Base-by-base conservation (phyloP, 352 stramenopile species). In the Phytopythium chamaehyphon region DNA sequence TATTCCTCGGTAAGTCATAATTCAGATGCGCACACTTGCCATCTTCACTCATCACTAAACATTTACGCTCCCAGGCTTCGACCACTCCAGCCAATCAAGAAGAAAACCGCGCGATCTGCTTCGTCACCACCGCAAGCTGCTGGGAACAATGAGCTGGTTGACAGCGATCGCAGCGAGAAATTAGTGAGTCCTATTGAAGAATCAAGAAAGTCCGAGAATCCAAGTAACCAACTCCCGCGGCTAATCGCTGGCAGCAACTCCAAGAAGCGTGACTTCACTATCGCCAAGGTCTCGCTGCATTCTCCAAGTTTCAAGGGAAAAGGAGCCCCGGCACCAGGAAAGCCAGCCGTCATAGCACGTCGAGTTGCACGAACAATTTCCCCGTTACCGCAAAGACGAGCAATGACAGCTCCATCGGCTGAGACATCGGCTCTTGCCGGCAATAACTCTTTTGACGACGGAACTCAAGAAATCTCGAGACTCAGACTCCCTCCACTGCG, bases 1-100 rank as follows among this genome's bases (percentile, higher is more conserved):
- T 33, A 64, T 57, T 40, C 49, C 57, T n/a, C 64, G 54, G 64
- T 73, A 52, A 45, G 36, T 42, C 3, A 10, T 38, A 15, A 18
- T 28, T 45, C 36, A 15, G n/a, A n/a, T n/a, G n/a, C n/a, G n/a
- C n/a, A n/a, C n/a, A n/a, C n/a, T n/a, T n/a, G n/a, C n/a, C n/a
- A n/a, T n/a, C n/a, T n/a, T n/a, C n/a, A n/a, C n/a, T n/a, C n/a
- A n/a, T n/a, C n/a, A n/a, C n/a, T n/a, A n/a, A 33, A 33, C 5
- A 33, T 33, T 33, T 9, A 33, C 28, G 28, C 9, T 26, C 6
- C 47, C 40, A 84, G 71, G 45, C 49, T 83, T n/a, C 76, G 76
- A 18, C 48, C 69, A 1, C 57, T 83, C 21, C 64, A 71, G 15
- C 19, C 65, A 26, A 49, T 54, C 12, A 68, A 60, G 31, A 66